Evolutionary conservation across 2,329 filamentous ascomycete species (phyloP), one percentile per base, ranked within the genome.

Genomic region (Cadophora sp.): DNA sequence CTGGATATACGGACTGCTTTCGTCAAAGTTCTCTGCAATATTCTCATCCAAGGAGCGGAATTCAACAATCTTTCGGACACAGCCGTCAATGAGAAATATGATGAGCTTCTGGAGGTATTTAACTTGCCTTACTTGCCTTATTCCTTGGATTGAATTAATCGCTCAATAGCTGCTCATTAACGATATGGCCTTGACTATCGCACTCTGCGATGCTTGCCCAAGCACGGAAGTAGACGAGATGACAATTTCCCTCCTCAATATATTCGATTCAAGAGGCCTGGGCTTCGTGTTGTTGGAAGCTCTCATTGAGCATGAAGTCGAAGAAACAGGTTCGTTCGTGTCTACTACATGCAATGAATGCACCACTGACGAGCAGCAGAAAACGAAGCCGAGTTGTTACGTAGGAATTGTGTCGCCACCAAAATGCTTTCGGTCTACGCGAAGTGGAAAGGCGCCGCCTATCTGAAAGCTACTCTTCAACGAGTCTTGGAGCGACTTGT

Each of bases 351-450:
- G 24, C 4, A n/a, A 8, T 53, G 20, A 61, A 50, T 2, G 7
- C 61, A 58, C 65, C 61, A 58, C 65, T 68, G 56, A 72, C 27
- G 48, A 9, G 45, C 2, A 41, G 41, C 65, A 83, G 89, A 91
- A 75, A 91, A 89, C 63, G 89, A 91, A 73, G 84, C 88, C 1
- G 89, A 91, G 72, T 82, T 91, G 24, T 78, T 91, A 13, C 83
- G 89, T n/a, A 82, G 88, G 59, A 89, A 89, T 39, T 91, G 88
- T 71, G 89, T 91, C 1, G 87, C 88, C n/a, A 91, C 89, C 1
- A 91, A 91, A 75, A 89, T 91, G 84, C 81, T 91, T 2, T 90
- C 89, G 0, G 83, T 91, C 8, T 91, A 90, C 72, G 89, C 88
- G 5, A 91, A 89, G 73, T 91, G 89, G 89, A 91, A 91, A 78